Conservation (phyloP, 2,329 filamentous ascomycete genomes). For the Capronia americana region DNA sequence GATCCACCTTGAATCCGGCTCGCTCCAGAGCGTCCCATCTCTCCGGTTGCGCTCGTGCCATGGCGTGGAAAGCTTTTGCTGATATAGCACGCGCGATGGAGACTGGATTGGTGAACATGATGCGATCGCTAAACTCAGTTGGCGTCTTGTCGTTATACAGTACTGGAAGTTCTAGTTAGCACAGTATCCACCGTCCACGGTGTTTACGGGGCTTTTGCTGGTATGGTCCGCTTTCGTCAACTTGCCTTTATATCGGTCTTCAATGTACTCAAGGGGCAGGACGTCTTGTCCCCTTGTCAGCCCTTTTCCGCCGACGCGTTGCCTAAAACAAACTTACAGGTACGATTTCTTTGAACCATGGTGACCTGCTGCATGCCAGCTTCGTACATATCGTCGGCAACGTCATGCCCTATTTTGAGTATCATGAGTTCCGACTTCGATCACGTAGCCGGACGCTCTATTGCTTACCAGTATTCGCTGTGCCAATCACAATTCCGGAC, state of each 20-base stretch:
- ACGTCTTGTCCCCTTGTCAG: neutral
- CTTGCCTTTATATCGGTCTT: neutral
- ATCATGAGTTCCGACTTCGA: too few relatives aligned
- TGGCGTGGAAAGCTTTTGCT: slow-evolving; percentile 42
- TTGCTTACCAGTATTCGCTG: slow-evolving; percentile 50
- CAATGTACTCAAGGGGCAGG: slow-evolving; percentile 2
- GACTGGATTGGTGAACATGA: slow-evolving; percentile 41
- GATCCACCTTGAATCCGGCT: slow-evolving; percentile 52
- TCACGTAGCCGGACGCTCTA: too few relatives aligned
- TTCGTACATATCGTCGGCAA: slow-evolving; percentile 56
- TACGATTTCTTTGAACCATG: slow-evolving; percentile 54
- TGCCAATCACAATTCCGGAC: slow-evolving; percentile 54
- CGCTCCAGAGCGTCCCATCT: slow-evolving; percentile 50
- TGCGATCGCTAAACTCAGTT: slow-evolving; percentile 36
- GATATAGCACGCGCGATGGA: slow-evolving; percentile 43
- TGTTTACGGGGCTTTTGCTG: neutral
- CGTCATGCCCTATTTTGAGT: slow-evolving; percentile 48
- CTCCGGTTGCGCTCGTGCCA: slow-evolving; percentile 45
- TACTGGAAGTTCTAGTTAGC: slow-evolving; percentile 25
- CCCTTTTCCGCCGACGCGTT: slow-evolving; percentile 20
- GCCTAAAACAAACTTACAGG: slow-evolving; percentile 40
- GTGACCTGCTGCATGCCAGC: slow-evolving; percentile 52
- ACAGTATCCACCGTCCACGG: neutral
- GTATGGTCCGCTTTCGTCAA: neutral
- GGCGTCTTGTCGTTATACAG: slow-evolving; percentile 37